These are phyloP conservation scores for Jackrogersella multiformis DNA, from an alignment of 495 filamentous ascomycete genomes.

Conservation along the genomic window DNA sequence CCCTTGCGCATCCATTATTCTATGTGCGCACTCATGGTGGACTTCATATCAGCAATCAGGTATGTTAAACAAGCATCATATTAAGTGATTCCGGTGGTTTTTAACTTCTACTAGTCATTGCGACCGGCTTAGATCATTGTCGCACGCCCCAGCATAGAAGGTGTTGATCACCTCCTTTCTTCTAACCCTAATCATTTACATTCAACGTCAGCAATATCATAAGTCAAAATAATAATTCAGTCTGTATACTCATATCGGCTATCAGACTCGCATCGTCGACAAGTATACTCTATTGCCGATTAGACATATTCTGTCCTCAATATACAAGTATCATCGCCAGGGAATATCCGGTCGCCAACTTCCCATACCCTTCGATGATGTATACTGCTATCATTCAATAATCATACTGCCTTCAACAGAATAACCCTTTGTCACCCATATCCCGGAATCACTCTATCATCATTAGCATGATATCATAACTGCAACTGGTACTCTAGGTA, in stretches of 20 bases:
- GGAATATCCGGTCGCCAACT: no score
- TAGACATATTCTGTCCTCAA: no score
- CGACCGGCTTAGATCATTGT: no score
- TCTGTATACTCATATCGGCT: no score
- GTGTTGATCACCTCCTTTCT: neutral
- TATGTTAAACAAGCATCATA: neutral
- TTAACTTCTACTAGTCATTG: neutral
- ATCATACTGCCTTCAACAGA: neutral
- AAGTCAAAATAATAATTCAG: no score
- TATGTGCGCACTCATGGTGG: neutral
- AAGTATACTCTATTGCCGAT: no score
- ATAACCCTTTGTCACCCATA: neutral
- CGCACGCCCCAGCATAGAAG: neutral
- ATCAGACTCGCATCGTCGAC: no score
- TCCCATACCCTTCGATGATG: neutral
- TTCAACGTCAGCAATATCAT: neutral
- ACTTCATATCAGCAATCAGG: neutral
- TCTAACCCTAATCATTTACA: neutral
- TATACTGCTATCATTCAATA: neutral
- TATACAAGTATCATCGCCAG: no score
- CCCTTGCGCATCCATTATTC: neutral
- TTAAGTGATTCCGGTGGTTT: neutral
- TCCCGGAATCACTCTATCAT: no score
- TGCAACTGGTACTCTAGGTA: no score
- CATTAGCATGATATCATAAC: no score